Evolutionary conservation across 495 filamentous ascomycete genomes (phyloP), one percentile per base, ranked within the genome.

Genomic region (Penicillium paxilli): DNA sequence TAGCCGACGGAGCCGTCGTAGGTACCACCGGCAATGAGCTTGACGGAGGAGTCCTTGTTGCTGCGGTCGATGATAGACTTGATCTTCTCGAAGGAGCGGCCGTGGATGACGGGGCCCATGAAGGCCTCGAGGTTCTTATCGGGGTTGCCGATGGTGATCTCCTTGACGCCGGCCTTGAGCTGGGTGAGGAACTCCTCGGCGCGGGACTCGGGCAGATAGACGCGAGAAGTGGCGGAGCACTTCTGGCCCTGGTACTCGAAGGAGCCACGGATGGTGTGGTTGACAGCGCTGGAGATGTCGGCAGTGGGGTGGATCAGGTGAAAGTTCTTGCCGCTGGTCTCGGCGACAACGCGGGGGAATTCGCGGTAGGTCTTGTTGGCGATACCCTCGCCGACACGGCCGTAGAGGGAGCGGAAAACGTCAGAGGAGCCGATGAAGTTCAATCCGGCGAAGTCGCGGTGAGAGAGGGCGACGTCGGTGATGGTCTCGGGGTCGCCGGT

Each of bases 241-340:
- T 95, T 96, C 69, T 96, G 91, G 20, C 91, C 91, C 66, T 92
- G 88, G 65, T 89, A 96, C 71, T 96, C 91, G 63, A 95, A 96
- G 7, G 91, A 87, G 35, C 89, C 91, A 35, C 91, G 87, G 24
- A 96, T 83, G 9, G 90, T 95, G 57, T 94, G 86, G 40, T 87
- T 75, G 9, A 84, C 88, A 23, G 91, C 90, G 59, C 91, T 93
- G 28, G 80, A 69, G 41, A 91, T 61, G 57, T 94, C 87, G 30
- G 91, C 90, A 4, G 82, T 85, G 5, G 75, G 54, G 65, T 95
- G 90, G 40, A 96, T 68, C 33, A 96, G 75, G 72, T 93, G 91
- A 78, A 92, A 96, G 73, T 96, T 96, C 83, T 96, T 96, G 55
- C 91, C 91, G 52, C 89, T 88, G 2, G 91, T 94, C 77, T 95